Conservation (phyloP, 2,329 filamentous ascomycete species). For the Aspergillus sp. region DNA sequence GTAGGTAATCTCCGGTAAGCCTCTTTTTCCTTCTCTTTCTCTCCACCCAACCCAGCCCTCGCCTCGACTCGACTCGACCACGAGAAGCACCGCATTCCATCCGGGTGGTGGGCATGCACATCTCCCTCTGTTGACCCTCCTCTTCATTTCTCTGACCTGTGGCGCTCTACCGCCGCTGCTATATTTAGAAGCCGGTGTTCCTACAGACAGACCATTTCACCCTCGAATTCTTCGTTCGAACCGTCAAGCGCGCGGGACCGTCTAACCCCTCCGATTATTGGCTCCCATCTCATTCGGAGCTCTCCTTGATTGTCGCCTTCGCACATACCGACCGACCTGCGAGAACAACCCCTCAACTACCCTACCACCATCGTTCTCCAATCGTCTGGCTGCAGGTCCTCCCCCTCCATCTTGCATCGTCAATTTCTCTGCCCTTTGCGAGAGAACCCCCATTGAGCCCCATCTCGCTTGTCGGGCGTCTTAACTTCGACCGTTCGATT, state of each 20-base stretch:
- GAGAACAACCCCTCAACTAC: conserved; percentile 11
- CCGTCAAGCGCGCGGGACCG: conserved; percentile 16
- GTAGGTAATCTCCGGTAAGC: conserved; percentile 21
- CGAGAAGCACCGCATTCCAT: conserved; percentile 3
- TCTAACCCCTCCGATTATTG: conserved; percentile 14
- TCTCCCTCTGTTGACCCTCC: conserved; percentile 12
- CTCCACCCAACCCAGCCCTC: conserved; percentile 4
- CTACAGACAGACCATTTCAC: conserved; percentile 11
- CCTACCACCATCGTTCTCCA: neutral
- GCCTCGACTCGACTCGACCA: neutral
- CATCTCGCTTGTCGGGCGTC: conserved; percentile 11
- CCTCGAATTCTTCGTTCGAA: conserved; percentile 5
- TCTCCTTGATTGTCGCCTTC: conserved; percentile 8
- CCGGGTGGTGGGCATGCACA: conserved; percentile 12
- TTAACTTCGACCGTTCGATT: conserved; percentile 6
- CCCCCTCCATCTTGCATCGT: neutral
- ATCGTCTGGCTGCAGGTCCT: neutral
- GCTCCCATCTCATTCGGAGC: conserved; percentile 13
- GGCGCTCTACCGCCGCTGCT: conserved; percentile 23
- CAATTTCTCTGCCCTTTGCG: conserved; percentile 5
- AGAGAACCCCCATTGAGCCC: conserved; percentile 5
- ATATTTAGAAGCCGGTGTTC: conserved; percentile 32
- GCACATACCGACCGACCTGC: neutral
- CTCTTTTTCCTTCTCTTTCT: conserved; percentile 4
- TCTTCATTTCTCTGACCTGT: conserved; percentile 2